Base-by-base conservation (phyloP, 2,329 filamentous ascomycete species). In the Neopestalotiopsis sp. region DNA sequence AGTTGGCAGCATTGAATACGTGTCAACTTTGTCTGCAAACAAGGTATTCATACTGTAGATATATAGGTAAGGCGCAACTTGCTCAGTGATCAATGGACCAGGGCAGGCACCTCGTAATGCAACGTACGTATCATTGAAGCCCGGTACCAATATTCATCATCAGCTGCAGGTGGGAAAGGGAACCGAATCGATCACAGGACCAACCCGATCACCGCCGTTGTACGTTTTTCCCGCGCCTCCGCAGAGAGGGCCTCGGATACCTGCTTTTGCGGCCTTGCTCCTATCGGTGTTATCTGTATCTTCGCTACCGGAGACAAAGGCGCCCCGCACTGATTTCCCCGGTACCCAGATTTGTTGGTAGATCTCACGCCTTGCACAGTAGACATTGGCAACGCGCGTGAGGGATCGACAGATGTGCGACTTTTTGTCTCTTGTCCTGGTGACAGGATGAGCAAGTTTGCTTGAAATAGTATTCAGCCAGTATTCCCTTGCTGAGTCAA, bases 331-430 rank as follows among this genome's bases (percentile, higher is more conserved):
- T 52, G 59, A 34, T 62, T 34, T 62, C 32, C 59, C 59, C 32
- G 34, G 59, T 40, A 38, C 34, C 59, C 34, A 62, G 30, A 62
- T 62, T 52, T 62, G 59, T 34, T 20, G n/a, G 59, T 32, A 62
- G 59, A 62, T 62, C 59, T 62, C 10, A 62, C 20, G 59, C 59
- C 32, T 40, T 20, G 17, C 24, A 40, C n/a, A 17, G n/a, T 38
- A 28, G 30, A 5, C 59, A 40, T 28, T 3, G 24, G 24, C 24
- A 28, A 28, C 24, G 20, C 59, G 30, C 45, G 30, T 40, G 32
- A 62, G 59, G 17, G 59, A 62, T 62, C 59, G 59, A 62, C 59
- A 28, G 4, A 40, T 13, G n/a, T 14, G 57, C 59, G 13, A 34
- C 13, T 62, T 61, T 32, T 20, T 38, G 59, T 62, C 32, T 17